phyloP scores from a whole-genome alignment of 1,139 yeast genomes.

The Blastobotrys arbuscula region DNA sequence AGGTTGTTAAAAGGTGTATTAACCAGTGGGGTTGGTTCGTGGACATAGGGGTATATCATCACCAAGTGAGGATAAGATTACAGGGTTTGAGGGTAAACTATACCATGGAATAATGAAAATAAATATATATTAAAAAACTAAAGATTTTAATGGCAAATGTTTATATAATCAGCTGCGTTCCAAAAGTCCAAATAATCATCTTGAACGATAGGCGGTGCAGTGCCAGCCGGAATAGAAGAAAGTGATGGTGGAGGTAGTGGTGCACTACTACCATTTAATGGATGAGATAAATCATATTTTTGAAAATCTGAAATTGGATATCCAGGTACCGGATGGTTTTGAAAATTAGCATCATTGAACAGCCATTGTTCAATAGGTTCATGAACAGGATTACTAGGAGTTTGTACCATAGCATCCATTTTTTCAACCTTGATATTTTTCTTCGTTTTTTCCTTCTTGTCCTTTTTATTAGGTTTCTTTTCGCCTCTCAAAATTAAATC shows the following conservation, averaged over 20 bases:
- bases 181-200: conserved; percentile 17
- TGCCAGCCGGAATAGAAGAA: neutral
- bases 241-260: too few relatives aligned
- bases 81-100: too few relatives aligned
- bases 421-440: neutral
- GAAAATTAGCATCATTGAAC: neutral
- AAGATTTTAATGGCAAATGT: conserved; percentile 6
- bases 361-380: conserved; percentile 1
- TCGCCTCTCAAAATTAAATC: conserved; percentile 20
- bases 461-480: neutral
- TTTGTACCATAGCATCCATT: neutral
- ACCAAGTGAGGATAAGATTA: too few relatives aligned
- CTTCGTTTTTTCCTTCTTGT: conserved; percentile 4
- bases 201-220: neutral
- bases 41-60: too few relatives aligned
- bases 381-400: neutral
- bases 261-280: too few relatives aligned
- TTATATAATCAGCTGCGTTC: conserved; percentile 15
- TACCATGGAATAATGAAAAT: too few relatives aligned
- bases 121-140: too few relatives aligned
- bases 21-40: too few relatives aligned
- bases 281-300: neutral
- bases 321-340: neutral
- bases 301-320: neutral
- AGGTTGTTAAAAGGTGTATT: too few relatives aligned